Evolutionary conservation across 208 protist species (phyloP), one percentile per base, ranked within the genome.

Genomic region (Acanthamoeba royreba): DNA sequence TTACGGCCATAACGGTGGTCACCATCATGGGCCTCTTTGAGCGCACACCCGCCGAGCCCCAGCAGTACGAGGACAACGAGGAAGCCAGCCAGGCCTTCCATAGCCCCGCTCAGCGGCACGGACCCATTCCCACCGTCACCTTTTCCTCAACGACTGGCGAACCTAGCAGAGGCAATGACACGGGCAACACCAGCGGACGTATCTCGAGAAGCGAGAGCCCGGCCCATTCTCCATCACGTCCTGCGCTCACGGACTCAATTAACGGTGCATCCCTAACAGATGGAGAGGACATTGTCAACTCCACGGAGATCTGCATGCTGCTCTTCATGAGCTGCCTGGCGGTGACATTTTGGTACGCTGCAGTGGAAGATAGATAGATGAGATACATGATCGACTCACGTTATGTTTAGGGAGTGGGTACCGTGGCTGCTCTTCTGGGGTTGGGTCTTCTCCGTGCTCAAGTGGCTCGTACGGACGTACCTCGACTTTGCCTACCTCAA

Each of bases 381-480:
- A n/a, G n/a, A n/a, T n/a, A n/a, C n/a, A n/a, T n/a, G n/a, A n/a
- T n/a, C n/a, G n/a, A n/a, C n/a, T n/a, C n/a, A 55, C 31, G 8
- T 4, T 33, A 5, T 38, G n/a, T 28, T 9, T 38, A 74, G 63
- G 47, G 77, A 87, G 43, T 87, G 77, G 77, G 46, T 87, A 45
- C 77, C 77, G 31, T 87, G 77, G 77, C 46, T 87, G 46, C 42
- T 87, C 42, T 87, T 87, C 77, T 87, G 77, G 77, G 77, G 77
- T 25, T 87, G 77, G 43, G 31, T 87, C 42, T 87, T 87, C 77
- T 87, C 77, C 4, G 43, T 49, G 43, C 28, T 87, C 46, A 87
- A 87, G 77, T 87, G 77, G 77, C 46, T 58, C 4, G 77, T 58
- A 35, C 77, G 77, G 1, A 87, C 43, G 9, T 58, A 87, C 47